Evolutionary conservation across 345 rosid species (phyloP).

Genomic region (Boechera divaricarpa): DNA sequence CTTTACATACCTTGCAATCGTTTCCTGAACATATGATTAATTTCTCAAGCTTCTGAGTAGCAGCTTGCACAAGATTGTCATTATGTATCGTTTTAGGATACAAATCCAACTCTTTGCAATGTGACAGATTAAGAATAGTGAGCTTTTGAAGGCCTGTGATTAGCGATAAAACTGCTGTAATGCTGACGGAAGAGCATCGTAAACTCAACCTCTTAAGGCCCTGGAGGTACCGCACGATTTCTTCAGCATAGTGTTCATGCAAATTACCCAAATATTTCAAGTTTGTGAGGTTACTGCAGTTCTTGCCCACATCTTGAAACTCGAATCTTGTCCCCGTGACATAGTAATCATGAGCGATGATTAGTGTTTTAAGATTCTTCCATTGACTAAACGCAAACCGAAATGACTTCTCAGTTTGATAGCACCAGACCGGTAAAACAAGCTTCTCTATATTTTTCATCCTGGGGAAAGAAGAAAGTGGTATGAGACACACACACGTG

Average conservation of each 20-base stretch:
- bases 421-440: not conserved
- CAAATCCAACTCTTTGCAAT: not conserved
- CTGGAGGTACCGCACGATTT: conserved; percentile 9
- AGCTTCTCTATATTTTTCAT: not conserved
- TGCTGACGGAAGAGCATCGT: not conserved
- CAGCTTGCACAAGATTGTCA: not conserved
- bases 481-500: not conserved
- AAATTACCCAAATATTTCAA: conserved; percentile 21
- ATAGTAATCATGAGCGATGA: not conserved
- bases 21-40: conserved; percentile 1
- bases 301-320: not conserved
- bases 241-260: not conserved
- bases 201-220: conserved; percentile 24
- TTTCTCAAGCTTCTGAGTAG: conserved; percentile 19
- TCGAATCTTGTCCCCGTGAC: not conserved
- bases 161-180: not conserved
- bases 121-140: conserved; percentile 16
- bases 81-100: not conserved
- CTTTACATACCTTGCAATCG: not conserved
- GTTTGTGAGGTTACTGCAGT: not conserved
- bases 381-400: conserved; percentile 13
- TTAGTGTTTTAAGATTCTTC: conserved; percentile 9
- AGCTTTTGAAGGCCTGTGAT: conserved; percentile 8
- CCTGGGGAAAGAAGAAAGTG: not conserved
- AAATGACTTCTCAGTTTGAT: not conserved